Conservation (phyloP, 2,329 filamentous ascomycete genomes). For the Endoconidiophora polonica region DNA sequence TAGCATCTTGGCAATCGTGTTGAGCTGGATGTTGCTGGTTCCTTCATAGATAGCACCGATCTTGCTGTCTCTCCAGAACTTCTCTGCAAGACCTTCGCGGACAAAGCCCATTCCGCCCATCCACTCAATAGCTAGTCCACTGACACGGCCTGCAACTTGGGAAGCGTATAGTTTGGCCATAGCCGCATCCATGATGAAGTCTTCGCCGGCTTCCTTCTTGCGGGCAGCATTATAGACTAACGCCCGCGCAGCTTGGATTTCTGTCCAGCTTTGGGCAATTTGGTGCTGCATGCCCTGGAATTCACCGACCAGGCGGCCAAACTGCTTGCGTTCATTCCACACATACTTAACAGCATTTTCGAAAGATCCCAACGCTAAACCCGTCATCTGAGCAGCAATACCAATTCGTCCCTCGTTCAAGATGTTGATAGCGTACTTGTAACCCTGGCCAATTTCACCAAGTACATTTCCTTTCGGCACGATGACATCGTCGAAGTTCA, state of each 20-base stretch:
- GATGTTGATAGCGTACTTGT: slow-evolving; percentile 91
- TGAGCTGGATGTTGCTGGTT: slow-evolving; percentile 59
- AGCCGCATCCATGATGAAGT: slow-evolving; percentile 88
- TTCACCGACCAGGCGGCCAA: slow-evolving; percentile 79
- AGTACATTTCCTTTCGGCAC: slow-evolving; percentile 78
- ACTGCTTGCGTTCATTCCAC: slow-evolving; percentile 97
- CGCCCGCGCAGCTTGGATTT: slow-evolving; percentile 79
- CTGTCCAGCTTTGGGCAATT: slow-evolving; percentile 86
- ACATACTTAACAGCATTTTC: slow-evolving; percentile 91
- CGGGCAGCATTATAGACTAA: slow-evolving; percentile 91
- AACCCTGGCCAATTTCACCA: slow-evolving; percentile 77
- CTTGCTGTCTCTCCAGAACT: slow-evolving; percentile 96
- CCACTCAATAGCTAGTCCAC: slow-evolving; percentile 83
- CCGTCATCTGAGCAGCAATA: slow-evolving; percentile 97
- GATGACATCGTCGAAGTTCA: slow-evolving; percentile 94
- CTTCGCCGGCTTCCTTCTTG: slow-evolving; percentile 93
- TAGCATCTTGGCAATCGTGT: slow-evolving; percentile 45
- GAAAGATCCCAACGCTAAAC: slow-evolving; percentile 81
- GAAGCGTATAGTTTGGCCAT: slow-evolving; percentile 96
- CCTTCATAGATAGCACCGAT: slow-evolving; percentile 97
- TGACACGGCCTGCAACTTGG: slow-evolving; percentile 79
- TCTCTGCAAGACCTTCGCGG: slow-evolving; percentile 87
- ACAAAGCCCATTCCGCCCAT: slow-evolving; percentile 99
- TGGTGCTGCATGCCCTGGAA: slow-evolving; percentile 99
- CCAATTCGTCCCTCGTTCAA: slow-evolving; percentile 95